Conservation (phyloP, 257 asterid genomes). For the Mitragyna speciosa region DNA sequence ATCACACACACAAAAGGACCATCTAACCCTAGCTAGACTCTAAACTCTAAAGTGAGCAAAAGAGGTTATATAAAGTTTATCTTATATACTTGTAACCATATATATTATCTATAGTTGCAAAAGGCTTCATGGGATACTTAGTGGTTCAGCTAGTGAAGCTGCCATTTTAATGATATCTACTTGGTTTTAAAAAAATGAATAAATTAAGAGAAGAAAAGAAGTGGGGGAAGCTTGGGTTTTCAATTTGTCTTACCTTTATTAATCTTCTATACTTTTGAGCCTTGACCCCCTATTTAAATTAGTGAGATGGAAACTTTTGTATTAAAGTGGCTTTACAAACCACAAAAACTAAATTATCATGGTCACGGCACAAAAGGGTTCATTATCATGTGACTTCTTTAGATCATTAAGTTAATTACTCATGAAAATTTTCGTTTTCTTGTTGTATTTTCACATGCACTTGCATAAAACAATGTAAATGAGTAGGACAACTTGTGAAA, state of each 20-base stretch:
- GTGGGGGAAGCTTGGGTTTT: neutral
- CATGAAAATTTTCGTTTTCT: neutral
- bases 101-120: neutral
- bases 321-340: slow-evolving; percentile 10
- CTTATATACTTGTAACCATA: neutral
- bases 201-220: neutral
- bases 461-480: neutral
- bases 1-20: neutral
- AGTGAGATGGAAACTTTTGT: neutral
- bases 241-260: slow-evolving; percentile 7
- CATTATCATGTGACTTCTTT: neutral
- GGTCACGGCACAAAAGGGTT: neutral
- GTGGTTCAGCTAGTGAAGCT: neutral
- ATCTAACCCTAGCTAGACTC: neutral
- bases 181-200: neutral
- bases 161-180: neutral
- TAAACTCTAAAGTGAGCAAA: neutral
- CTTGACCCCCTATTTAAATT: slow-evolving; percentile 9
- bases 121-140: neutral
- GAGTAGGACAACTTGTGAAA: neutral
- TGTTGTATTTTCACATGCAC: neutral
- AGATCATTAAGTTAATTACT: neutral
- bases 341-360: neutral
- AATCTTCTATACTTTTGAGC: neutral
- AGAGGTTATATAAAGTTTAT: neutral